Percentiles rank a stretch among this genome's conserved stretches.
phyloP scores from a whole-genome alignment of 768 basidiomycete species.

The Rhodotorula taiwanensis region DNA sequence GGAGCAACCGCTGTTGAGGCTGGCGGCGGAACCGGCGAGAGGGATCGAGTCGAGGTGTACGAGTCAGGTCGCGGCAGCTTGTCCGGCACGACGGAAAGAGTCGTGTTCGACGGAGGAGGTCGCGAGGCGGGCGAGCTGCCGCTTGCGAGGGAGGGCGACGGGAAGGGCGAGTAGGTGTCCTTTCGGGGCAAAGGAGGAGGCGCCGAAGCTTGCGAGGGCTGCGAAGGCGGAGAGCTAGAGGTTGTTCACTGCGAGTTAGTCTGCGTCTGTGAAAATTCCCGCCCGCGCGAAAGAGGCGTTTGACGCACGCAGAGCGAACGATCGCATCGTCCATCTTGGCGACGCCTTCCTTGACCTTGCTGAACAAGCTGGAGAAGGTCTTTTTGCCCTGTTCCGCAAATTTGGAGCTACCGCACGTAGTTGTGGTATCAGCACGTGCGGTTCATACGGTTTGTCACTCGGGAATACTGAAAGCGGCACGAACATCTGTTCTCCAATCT shows the following conservation, averaged over 20 bases:
- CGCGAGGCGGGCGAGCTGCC: not conserved
- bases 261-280: too few species aligned
- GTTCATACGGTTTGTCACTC: too few species aligned
- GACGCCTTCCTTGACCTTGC: constrained; percentile 25
- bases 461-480: not conserved
- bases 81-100: not conserved
- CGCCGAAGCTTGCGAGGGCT: too few species aligned
- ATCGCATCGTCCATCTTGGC: constrained; percentile 24
- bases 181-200: constrained; percentile 10
- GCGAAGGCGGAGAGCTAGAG: not conserved
- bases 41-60: not conserved
- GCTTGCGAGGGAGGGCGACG: constrained; percentile 2
- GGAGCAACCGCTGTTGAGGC: too few species aligned
- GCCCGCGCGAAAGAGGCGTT: too few species aligned
- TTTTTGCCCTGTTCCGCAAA: constrained; percentile 31
- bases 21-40: not conserved
- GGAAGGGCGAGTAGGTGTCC: not conserved
- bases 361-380: constrained; percentile 20
- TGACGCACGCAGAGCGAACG: constrained; percentile 13
- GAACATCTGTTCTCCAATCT: constrained; percentile 29
- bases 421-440: too few species aligned
- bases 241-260: too few species aligned
- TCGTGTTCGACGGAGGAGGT: not conserved
- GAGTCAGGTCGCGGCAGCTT: not conserved
- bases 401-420: constrained; percentile 19